phyloP scores from a whole-genome alignment of 1,284 basidiomycete genomes.

The Pseudozyma tsukubaensis region DNA sequence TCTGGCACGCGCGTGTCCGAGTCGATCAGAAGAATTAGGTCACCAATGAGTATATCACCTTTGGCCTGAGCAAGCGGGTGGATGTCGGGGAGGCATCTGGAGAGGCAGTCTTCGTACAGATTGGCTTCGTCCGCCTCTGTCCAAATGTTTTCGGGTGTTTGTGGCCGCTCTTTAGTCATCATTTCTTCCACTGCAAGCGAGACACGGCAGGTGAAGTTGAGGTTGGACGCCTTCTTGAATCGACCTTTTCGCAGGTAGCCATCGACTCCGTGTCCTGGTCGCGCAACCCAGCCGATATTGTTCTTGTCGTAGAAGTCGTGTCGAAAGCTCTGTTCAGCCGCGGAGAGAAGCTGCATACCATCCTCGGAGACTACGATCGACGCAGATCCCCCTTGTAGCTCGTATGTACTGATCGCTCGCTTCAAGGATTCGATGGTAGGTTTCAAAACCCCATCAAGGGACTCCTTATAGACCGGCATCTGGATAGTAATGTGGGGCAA shows the following conservation, averaged over 20 bases:
- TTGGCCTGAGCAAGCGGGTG: conserved; percentile 68
- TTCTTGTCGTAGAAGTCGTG: conserved; percentile 79
- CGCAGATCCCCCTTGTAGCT: conserved; percentile 82
- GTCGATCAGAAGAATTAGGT: conserved; percentile 70
- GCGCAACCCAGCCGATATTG: conserved; percentile 84
- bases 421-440: conserved; percentile 84
- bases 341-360: conserved; percentile 76
- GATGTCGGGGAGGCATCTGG: conserved; percentile 71
- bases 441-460: conserved; percentile 70
- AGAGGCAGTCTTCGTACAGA: conserved; percentile 39
- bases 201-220: conserved; percentile 76
- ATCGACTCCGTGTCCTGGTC: conserved; percentile 77
- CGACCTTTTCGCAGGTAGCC: conserved; percentile 84
- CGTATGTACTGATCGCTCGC: conserved; percentile 86
- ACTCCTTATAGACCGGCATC: conserved; percentile 80
- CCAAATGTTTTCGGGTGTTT: conserved; percentile 16
- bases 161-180: conserved; percentile 68
- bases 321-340: conserved; percentile 76
- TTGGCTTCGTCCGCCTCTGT: conserved; percentile 43
- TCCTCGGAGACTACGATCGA: conserved; percentile 82
- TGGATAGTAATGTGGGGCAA: conserved; percentile 81
- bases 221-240: conserved; percentile 90
- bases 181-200: conserved; percentile 76
- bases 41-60: conserved; percentile 58
- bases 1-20: conserved; percentile 85